Percentiles rank a stretch among this genome's conserved stretches.
phyloP scores from a whole-genome alignment of 176 grass and related monocot genomes.

The Bromus sterilis region DNA sequence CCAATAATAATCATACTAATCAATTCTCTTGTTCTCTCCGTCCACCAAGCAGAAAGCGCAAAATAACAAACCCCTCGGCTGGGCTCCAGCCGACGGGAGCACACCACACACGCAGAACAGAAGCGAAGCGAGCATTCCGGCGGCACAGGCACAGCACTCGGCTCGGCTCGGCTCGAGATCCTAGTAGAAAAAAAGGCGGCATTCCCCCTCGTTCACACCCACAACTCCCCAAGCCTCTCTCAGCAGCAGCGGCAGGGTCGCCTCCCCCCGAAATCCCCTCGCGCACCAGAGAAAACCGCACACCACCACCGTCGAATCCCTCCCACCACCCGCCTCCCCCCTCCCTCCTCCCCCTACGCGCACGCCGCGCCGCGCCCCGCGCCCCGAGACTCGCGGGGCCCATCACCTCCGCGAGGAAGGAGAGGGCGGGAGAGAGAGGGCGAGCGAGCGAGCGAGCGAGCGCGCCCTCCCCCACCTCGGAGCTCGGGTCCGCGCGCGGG shows the following conservation, averaged over 20 bases:
- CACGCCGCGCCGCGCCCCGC: neutral
- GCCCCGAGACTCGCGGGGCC: neutral
- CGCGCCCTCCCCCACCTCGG: neutral
- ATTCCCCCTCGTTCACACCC: neutral
- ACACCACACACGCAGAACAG: neutral
- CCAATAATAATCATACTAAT: neutral
- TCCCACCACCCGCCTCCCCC: neutral
- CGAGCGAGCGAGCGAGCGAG: neutral
- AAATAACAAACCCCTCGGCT: neutral
- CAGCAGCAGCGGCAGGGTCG: neutral
- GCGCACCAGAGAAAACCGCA: conserved; percentile 14
- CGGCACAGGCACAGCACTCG: too few relatives aligned
- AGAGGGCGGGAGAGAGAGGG: neutral
- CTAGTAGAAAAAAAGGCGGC: neutral
- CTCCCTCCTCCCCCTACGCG: neutral
- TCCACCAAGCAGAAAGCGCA: neutral
- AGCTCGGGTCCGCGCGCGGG: neutral
- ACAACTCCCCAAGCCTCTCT: neutral
- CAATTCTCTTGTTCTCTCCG: neutral
- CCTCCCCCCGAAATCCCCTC: conserved; percentile 37
- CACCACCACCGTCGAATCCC: neutral
- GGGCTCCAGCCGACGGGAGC: neutral
- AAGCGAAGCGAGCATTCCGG: too few relatives aligned
- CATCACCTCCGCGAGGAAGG: neutral
- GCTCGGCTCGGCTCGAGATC: neutral